Base-by-base conservation (phyloP, 257 asterid genomes). In the Galeopsis tetrahit region DNA sequence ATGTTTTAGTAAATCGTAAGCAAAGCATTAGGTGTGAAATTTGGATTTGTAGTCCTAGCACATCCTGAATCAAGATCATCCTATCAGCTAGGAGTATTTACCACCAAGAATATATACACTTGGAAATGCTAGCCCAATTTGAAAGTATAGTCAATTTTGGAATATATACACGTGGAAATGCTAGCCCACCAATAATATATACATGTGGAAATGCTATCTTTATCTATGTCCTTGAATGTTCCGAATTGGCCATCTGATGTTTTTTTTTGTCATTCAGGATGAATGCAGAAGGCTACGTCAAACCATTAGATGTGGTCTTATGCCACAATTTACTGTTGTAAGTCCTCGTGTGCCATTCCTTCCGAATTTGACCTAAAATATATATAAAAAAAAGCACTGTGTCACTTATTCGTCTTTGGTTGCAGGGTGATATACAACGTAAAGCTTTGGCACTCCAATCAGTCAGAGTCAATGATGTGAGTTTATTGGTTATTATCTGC, bases 261-360 rank as follows among this genome's bases (percentile, higher is more conserved):
- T 63, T 33, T 59, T 75, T 62, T 73, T 75, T 73, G 55, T 31
- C 35, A 71, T 82, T 52, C 89, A 93, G 98, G 98, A 90, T 33
- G 98, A 90, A 81, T 93, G 98, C 85, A 73, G 81, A 77, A 88
- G 90, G 71, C 79, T 93, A 58, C 96, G 91, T 61, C 96, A 93
- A 78, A 86, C 90, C 86, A 85, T 93, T 65, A 84, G 90, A 81
- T 87, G 87, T 34, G 96, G 96, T 71, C 94, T 89, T 72, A 89
- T 85, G 81, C 82, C 87, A 77, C 90, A 69, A 57, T 82, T 81
- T 58, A 85, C 97, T 42, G 90, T 93, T 58, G 98, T 93, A 84
- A 89, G 98, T 77, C 34, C 75, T 71, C 73, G 10, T 63, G 75
- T 44, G 53, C 34, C 58, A 39, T 52, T 82, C 40, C 51, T 74